Base-by-base conservation (phyloP, 2,329 filamentous ascomycete genomes). In the Periglandula ipomoeae region DNA sequence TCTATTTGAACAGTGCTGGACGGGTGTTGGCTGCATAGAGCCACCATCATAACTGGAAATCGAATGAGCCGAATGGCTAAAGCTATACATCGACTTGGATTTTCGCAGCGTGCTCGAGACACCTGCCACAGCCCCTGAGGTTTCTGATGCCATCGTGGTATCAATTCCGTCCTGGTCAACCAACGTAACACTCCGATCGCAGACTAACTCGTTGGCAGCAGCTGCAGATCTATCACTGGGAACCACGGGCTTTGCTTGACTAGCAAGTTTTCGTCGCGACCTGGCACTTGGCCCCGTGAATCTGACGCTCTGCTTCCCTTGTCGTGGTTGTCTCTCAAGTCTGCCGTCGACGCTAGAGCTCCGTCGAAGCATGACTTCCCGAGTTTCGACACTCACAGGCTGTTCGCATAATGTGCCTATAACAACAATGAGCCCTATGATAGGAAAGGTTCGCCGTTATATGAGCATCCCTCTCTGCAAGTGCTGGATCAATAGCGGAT, bases 391-490 rank as follows among this genome's bases (percentile, higher is more conserved):
- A 53, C 24, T 10, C 20, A 34, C 43, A 44, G n/a, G n/a, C 26
- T 19, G 30, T 39, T 17, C 22, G 32, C 3, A 42, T 23, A 17
- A 39, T n/a, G 10, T 43, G 51, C 42, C 44, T 37, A 8, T 47
- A 39, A 17, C 69, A 69, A n/a, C 76, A 67, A 47, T 70, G 69
- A 17, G 77, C 75, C 51, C 75, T 70, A 6, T 67, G 61, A 58
- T 78, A 86, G 1, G 83, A 84, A 57, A 81, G 68, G 30, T 70
- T 67, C 7, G 83, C 83, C 20, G 83, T 82, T 35, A 76, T 72
- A 35, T 79, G 74, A 7, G 83, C 83, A 61, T 85, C 78, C 47
- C 77, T 70, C 44, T 76, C 72, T 2, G 76, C 75, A 3, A 66
- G 61, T 10, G 62, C 64, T 1, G 74, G 73, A 54, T 73, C 66